Conservation (phyloP, 306 rosid genomes). For the Castanea sativa region DNA sequence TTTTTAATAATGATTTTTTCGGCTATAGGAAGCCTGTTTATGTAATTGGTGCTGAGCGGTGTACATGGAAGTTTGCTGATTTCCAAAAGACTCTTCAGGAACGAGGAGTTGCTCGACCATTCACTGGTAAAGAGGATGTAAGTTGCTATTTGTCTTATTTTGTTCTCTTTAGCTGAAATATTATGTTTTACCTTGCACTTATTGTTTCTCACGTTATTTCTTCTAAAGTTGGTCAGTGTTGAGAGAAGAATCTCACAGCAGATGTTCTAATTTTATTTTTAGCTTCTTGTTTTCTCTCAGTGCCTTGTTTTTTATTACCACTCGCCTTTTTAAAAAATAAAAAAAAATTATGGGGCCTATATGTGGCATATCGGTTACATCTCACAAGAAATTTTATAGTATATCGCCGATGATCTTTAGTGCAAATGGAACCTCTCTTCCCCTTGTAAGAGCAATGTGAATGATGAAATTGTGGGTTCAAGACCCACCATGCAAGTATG, state of each 20-base stretch:
- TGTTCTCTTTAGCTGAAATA: neutral
- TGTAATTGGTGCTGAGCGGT: conserved; percentile 68
- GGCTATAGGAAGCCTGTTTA: conserved; percentile 81
- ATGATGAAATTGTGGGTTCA: no score
- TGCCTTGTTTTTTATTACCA: neutral
- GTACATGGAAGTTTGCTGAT: conserved; percentile 90
- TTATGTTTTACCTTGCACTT: neutral
- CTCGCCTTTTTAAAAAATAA: no score
- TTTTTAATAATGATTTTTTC: conserved; percentile 11
- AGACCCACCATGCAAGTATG: no score
- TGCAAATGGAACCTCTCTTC: no score
- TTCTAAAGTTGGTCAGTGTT: neutral
- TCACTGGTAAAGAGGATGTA: conserved; percentile 79
- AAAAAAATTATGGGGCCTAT: no score
- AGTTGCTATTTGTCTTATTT: conserved; percentile 35
- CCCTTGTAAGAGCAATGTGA: no score
- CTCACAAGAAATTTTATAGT: no score
- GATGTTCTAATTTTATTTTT: neutral
- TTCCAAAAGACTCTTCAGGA: conserved; percentile 68
- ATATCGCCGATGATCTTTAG: no score
- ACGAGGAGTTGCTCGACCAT: conserved; percentile 64
- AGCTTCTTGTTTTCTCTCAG: neutral
- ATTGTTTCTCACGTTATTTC: neutral
- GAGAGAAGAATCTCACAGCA: neutral
- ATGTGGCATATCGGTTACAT: no score